Evolutionary conservation across 768 basidiomycete species (phyloP), one percentile per base, ranked within the genome.

Genomic region (Roridomyces roridus): DNA sequence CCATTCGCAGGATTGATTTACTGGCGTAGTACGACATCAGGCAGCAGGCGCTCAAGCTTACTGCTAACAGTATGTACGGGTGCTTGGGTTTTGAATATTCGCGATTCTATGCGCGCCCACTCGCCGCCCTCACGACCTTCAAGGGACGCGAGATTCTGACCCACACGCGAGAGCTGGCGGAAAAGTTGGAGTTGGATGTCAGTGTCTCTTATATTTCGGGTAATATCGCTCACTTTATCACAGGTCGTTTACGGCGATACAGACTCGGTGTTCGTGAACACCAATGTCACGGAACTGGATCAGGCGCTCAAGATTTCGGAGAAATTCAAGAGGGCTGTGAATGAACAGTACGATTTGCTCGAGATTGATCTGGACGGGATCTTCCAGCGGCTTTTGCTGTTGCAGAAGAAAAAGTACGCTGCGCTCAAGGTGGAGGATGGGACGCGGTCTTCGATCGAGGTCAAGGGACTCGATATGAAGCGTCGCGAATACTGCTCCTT

Each of bases 381-480:
- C 31, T 99, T 99, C 78, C 87, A 96, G 67, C 86, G 97, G 0
- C 80, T 99, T 37, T 74, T 99, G 2, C 82, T 99, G 11, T 75
- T 99, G 50, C 96, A 98, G 68, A 99, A 99, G 83, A 99, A 99
- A 80, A 98, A 99, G 74, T 99, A 99, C 64, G 97, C 97, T 0
- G 97, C 97, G 0, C 80, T 98, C 70, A 98, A 97, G 75, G 86
- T 98, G 37, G 93, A 95, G 65, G 92, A 94, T 60, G 87, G 87
- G 24, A 81, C 83, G 0, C 81, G 84, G 53, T 89, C 91, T 0
- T 85, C 84, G 14, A 91, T 85, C 2, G 97, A 99, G 67, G 79
- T 99, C 71, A 99, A 99, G 67, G 97, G 97, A 72, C 77, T 99
- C 21, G 97, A 99, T 74, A 98, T 99, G 97, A 98, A 98, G 73